Percentiles rank a stretch among this genome's conserved stretches.
Evolutionary conservation across 73 alveolate species (phyloP).

Genomic region (Durusdinium trenchii): DNA sequence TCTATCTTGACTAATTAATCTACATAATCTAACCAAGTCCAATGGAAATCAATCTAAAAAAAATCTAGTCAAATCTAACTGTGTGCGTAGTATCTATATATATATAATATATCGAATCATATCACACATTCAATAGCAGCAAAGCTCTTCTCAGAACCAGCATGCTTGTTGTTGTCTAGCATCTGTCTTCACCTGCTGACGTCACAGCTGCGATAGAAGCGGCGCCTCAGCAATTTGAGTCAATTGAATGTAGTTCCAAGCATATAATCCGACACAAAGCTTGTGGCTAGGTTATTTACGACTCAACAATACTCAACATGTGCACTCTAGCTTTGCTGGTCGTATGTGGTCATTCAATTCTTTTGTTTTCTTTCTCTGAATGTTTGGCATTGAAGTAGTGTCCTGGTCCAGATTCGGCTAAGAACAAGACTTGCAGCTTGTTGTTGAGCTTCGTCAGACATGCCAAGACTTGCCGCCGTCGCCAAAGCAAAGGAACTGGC

Average conservation of each 20-base stretch:
- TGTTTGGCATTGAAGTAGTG: neutral
- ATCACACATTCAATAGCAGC: too few species aligned
- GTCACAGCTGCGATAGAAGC: slow-evolving; percentile 20
- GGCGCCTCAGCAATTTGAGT: neutral
- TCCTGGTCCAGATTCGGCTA: neutral
- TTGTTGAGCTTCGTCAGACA: slow-evolving; percentile 55
- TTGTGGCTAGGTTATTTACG: neutral
- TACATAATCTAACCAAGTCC: too few species aligned
- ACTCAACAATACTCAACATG: too few species aligned
- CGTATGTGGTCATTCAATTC: too few species aligned
- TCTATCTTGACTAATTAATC: too few species aligned
- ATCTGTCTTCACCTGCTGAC: slow-evolving; percentile 46
- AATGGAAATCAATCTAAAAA: too few species aligned
- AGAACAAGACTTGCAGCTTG: slow-evolving; percentile 37
- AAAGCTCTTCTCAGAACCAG: neutral
- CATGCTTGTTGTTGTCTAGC: slow-evolving; percentile 25
- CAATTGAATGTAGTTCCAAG: neutral
- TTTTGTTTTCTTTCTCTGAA: neutral
- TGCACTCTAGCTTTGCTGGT: too few species aligned
- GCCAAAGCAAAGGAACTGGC: slow-evolving; percentile 59
- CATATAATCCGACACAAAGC: neutral
- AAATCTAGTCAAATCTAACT: too few species aligned
- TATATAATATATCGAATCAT: neutral
- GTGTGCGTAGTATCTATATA: neutral
- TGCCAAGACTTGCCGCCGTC: slow-evolving; percentile 37